Base-by-base conservation (phyloP, 225 moss, liverwort and hornwort genomes). In the Marchantia polymorpha region DNA sequence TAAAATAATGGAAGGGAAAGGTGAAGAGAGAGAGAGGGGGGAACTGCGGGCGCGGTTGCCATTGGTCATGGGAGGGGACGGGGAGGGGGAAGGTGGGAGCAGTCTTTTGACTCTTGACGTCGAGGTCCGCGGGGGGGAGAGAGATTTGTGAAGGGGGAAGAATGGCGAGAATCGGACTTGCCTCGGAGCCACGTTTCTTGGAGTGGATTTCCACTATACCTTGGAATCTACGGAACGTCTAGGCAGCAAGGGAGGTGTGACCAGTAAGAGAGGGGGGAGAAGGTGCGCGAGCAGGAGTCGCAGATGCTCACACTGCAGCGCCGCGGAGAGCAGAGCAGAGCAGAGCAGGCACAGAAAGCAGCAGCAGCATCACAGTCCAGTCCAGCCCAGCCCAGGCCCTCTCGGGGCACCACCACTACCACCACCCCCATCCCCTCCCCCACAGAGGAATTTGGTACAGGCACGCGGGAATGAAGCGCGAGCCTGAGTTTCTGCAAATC, bases 201-300 rank as follows among this genome's bases (percentile, higher is more conserved):
- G 59, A 54, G 53, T 53, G 68, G 54, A 69, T 69, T 69, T 55
- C 53, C 22, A 30, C 67, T 53, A 31, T 79, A 54, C 30, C 78
- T 79, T 79, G 31, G 52, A 47, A 69, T 68, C 78, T 55, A 79
- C 78, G 78, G 78, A 69, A 79, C 68, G 67, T 31, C 68, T 69
- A 14, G 58, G 61, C 10, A 77, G 77, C 64, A 47, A 68, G 69
- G 78, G 53, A 59, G 16, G n/a, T 55, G 68, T 55, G 67, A 39
- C 39, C 39, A 70, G 29, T 53, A 1, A 26, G 51, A 30, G 22
- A 10, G 71, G 71, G 58, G 15, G 30, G 47, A 69, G 69, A 17
- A 69, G 69, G 13, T 69, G 5, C 0, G 23, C 3, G 39, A 5
- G 39, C 39, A 39, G 39, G 39, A 5, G 39, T 39, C n/a, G 9